A percentile compares a stretch with the other conserved stretches of the same genome.
Evolutionary conservation across 1,284 basidiomycete species (phyloP).

Genomic region (Leucoagaricus sp.): DNA sequence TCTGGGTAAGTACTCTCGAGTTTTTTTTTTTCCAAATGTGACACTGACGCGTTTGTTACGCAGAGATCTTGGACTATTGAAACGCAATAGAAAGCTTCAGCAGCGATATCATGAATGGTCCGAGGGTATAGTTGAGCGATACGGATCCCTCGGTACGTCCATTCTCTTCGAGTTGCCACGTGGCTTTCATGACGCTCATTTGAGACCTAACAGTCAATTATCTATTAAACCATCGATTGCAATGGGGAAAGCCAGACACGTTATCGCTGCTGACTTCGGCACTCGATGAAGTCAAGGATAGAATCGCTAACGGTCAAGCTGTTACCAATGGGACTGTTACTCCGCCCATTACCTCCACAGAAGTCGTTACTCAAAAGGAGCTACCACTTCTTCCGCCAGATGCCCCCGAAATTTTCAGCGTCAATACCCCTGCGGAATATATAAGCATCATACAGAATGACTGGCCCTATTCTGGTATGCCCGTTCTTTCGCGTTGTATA

Average conservation of each 20-base stretch:
- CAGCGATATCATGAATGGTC: conserved; percentile 63
- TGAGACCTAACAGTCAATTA: conserved; percentile 56
- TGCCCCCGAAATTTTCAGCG: conserved; percentile 58
- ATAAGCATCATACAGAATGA: conserved; percentile 79
- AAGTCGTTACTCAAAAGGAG: conserved; percentile 7
- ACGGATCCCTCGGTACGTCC: conserved; percentile 66
- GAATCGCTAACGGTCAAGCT: not conserved
- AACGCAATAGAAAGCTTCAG: conserved; percentile 71
- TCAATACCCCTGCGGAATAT: conserved; percentile 54
- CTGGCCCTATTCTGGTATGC: conserved; percentile 79
- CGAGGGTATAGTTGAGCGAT: conserved; percentile 50
- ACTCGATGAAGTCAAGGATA: conserved; percentile 38
- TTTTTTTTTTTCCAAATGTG: not conserved
- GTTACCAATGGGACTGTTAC: not conserved
- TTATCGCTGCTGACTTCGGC: conserved; percentile 54
- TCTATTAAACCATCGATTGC: conserved; percentile 61
- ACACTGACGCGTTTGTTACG: not conserved
- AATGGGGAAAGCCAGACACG: conserved; percentile 71
- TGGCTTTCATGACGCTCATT: not conserved
- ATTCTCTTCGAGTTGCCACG: not conserved
- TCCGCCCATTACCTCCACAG: not conserved
- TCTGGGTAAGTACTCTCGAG: conserved; percentile 57
- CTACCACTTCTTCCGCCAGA: not conserved
- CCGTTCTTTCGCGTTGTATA: not conserved
- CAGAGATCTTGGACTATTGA: conserved; percentile 76